Evolutionary conservation across 352 stramenopile genomes (phyloP).

Genomic region (Phytophthora sp.): DNA sequence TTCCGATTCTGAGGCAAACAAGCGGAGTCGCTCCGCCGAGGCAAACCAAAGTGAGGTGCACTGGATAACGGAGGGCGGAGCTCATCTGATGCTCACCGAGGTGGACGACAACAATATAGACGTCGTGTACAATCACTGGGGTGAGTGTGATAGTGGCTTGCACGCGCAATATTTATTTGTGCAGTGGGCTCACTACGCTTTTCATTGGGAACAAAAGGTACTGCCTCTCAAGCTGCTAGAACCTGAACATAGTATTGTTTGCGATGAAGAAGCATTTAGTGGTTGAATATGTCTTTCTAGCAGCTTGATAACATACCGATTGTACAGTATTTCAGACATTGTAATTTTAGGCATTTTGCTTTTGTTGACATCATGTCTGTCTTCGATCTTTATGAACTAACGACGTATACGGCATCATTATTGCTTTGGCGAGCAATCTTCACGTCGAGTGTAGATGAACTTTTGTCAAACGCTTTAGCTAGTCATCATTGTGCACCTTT

Average conservation of each 20-base stretch:
- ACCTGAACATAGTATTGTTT: no score
- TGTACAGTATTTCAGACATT: no score
- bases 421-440: no score
- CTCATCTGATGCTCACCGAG: slow-evolving; percentile 22
- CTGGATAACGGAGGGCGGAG: slow-evolving; percentile 39
- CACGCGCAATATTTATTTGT: slow-evolving; percentile 54
- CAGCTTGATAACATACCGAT: no score
- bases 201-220: slow-evolving; percentile 25
- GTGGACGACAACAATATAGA: slow-evolving; percentile 25
- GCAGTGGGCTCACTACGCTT: slow-evolving; percentile 48
- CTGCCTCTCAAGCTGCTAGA: slow-evolving; percentile 1
- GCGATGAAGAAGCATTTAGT: slow-evolving; percentile 1
- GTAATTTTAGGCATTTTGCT: no score
- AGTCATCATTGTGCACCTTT: no score
- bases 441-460: no score
- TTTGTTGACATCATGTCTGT: no score
- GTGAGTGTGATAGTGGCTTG: slow-evolving; percentile 30
- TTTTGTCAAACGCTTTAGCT: no score
- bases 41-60: slow-evolving; percentile 13
- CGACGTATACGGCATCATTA: no score
- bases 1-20: slow-evolving; percentile 33
- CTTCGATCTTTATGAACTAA: no score
- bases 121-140: slow-evolving; percentile 34
- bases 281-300: no score
- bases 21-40: slow-evolving; percentile 23